Evolutionary conservation across 805 yeast species (phyloP), one percentile per base, ranked within the genome.

Genomic region (Lachancea waltii): DNA sequence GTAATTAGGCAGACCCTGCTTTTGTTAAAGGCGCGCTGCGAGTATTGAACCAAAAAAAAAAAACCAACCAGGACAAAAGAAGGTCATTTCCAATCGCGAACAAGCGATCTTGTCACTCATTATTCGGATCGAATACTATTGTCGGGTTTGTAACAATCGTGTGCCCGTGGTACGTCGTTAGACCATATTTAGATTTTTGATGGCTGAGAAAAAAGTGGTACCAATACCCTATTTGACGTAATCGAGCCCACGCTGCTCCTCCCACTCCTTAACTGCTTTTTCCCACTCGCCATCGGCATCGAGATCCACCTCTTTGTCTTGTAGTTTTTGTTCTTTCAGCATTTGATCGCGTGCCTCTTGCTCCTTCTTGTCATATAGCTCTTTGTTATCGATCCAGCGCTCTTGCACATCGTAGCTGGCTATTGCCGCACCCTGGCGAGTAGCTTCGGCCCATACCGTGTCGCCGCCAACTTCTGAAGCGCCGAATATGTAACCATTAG

Each of bases 391-490:
- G 8, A 92, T 74, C 98, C 98, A 92, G 43, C 99, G 70, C 48
- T 92, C 98, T 49, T 92, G 98, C 4, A 86, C 75, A 56, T 89
- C 96, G 5, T 76, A 65, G 28, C 54, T 47, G 24, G 54, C 77
- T 30, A 70, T 58, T 32, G 69, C 60, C 8, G 84, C 78, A 27
- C 89, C 80, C 54, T 84, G 85, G 46, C 97, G 70, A 0, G 90
- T 74, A 0, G 96, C 95, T 50, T 90, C 95, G n/a, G 87, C 84
- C 98, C 98, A 92, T 2, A 92, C 78, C 0, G 90, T 76, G 55
- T 92, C 99, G n/a, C 97, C 98, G 2, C 97, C 95, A 6, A 90
- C 70, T 50, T 92, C 99, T 21, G 87, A 84, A 1, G 89, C 69
- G 0, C 99, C 99, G 65, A 85, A 86, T 48, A 84, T 73, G 56